phyloP scores from a whole-genome alignment of 139 green algal species.

The Chlamydomonas sp. region DNA sequence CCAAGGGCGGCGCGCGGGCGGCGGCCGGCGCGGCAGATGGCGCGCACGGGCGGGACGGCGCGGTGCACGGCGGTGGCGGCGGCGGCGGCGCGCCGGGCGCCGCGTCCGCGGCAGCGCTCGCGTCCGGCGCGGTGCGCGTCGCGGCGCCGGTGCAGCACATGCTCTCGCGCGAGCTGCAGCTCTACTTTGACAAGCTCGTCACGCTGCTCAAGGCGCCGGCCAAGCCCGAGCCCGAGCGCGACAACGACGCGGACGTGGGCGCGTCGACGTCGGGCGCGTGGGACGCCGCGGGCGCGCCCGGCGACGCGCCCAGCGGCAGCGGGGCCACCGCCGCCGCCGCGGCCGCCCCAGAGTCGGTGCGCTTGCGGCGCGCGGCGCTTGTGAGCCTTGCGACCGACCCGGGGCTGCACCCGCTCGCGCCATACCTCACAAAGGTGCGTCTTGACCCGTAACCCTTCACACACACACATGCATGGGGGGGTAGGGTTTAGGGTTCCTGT shows the following conservation, averaged over 20 bases:
- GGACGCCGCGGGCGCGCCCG: too few species aligned
- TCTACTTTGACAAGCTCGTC: conserved; percentile 59
- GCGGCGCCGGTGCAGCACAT: conserved; percentile 64
- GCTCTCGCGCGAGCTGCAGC: conserved; percentile 68
- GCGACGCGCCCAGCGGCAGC: too few species aligned
- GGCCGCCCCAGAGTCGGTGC: too few species aligned
- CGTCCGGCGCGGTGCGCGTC: conserved; percentile 28
- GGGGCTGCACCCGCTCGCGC: not conserved
- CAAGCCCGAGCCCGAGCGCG: too few species aligned
- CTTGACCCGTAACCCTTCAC: too few species aligned
- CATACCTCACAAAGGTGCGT: too few species aligned
- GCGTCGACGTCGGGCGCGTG: too few species aligned
- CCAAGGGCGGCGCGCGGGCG: too few species aligned
- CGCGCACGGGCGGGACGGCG: not conserved
- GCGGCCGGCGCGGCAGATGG: not conserved
- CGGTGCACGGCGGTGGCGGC: not conserved
- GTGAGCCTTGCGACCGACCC: not conserved
- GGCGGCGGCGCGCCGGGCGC: not conserved
- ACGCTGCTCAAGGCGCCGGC: not conserved
- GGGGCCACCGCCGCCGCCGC: too few species aligned
- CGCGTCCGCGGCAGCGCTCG: not conserved
- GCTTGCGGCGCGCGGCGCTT: not conserved
- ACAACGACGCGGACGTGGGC: too few species aligned
- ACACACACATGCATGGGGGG: too few species aligned
- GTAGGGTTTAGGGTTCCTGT: too few species aligned